Base-by-base conservation (phyloP, 2,329 filamentous ascomycete species). In the Cordyceps tenuipes region DNA sequence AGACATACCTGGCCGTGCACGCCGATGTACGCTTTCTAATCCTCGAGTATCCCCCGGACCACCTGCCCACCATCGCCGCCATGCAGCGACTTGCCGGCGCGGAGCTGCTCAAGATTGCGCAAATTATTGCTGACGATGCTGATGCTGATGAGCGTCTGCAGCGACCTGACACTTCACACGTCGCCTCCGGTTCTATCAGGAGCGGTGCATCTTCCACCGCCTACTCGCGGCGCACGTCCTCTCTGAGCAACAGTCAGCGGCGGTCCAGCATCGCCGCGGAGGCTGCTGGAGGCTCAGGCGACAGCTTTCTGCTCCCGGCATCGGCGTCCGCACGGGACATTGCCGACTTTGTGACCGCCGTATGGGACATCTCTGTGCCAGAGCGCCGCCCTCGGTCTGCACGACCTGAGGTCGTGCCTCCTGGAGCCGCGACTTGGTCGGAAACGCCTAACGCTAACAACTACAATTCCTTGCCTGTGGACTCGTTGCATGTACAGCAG, bases 51-150 rank as follows among this genome's bases (percentile, higher is more conserved):
- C 78, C 83, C 0, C 71, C 79, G 0, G 78, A 81, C 53, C 80
- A 86, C 62, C 73, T 87, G 2, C 65, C 78, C 2, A 83, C 82
- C 3, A 73, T 86, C 2, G 67, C 85, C 5, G 82, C 82, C 0
- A 70, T 87, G 5, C 83, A 84, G 63, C 77, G 76, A 56, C 73
- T 87, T 5, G 74, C 85, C 5, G 84, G 84, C 2, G 72, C 74
- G 1, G 77, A 83, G 39, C 66, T 82, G 23, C 74, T 87, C 70
- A 85, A 82, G 67, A 76, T 87, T 6, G 82, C 81, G 3, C 82
- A 82, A 12, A 78, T 87, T 41, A 68, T 86, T 10, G 74, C 80
- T 61, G 68, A 77, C 10, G 72, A 73, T 17, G 72, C 71, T 62
- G 69, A 69, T 26, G 72, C 9, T 13, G 10, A 36, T 10, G 34